Percentiles rank a stretch among this genome's conserved stretches.
phyloP scores from a whole-genome alignment of 768 basidiomycete species.

The Rhizopogon roseolus region DNA sequence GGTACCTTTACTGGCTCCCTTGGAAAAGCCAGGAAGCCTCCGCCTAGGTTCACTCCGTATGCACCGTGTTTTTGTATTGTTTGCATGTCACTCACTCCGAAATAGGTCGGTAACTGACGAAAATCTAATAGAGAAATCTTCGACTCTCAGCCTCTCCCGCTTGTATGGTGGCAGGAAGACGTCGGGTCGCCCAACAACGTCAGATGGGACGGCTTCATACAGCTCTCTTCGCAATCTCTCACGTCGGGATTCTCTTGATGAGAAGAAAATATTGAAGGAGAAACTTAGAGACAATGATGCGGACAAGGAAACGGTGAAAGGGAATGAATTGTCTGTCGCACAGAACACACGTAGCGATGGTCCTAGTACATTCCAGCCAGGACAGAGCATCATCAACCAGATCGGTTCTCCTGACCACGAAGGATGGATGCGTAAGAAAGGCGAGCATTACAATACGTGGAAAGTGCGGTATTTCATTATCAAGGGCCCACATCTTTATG shows the following conservation, averaged over 20 bases:
- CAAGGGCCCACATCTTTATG: conserved; percentile 90
- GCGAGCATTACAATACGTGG: conserved; percentile 91
- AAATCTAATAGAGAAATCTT: conserved; percentile 36
- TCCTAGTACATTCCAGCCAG: conserved; percentile 44
- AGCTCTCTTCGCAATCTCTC: conserved; percentile 20
- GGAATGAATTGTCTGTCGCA: background rate
- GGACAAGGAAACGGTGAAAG: conserved; percentile 15
- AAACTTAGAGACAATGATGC: conserved; percentile 7
- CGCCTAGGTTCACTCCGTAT: conserved; percentile 66
- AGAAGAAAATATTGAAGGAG: conserved; percentile 20
- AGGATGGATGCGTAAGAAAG: conserved; percentile 96
- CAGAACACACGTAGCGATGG: background rate
- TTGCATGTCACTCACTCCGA: background rate
- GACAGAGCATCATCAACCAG: conserved; percentile 78
- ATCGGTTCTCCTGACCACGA: conserved; percentile 87
- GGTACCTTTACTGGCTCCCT: conserved; percentile 54
- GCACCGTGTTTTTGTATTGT: conserved; percentile 24
- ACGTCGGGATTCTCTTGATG: conserved; percentile 17
- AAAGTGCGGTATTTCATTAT: conserved; percentile 88
- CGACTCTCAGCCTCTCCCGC: conserved; percentile 45
- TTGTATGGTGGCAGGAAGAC: conserved; percentile 43
- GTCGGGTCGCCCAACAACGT: conserved; percentile 37
- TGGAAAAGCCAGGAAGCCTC: conserved; percentile 73
- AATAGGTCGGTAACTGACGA: conserved; percentile 29
- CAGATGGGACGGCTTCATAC: conserved; percentile 26